Evolutionary conservation across 495 filamentous ascomycete genomes (phyloP).

Genomic region (Extremus antarcticus): DNA sequence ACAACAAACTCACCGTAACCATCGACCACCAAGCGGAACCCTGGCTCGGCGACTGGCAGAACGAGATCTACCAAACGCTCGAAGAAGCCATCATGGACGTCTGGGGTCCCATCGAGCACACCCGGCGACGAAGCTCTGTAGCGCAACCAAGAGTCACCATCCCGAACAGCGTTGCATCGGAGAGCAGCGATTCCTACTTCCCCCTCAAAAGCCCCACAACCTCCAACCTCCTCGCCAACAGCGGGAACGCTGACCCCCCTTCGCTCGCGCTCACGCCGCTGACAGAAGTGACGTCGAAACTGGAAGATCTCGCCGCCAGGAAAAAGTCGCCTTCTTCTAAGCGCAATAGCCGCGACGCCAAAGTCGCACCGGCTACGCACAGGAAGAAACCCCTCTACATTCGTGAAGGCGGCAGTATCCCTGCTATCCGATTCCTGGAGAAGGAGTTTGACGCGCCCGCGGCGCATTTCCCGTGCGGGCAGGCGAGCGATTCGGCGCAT

Average conservation of each 20-base stretch:
- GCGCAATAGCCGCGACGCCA: not conserved
- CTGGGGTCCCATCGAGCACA: slow-evolving; percentile 48
- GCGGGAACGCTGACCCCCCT: slow-evolving; percentile 21
- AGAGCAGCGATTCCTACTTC: slow-evolving; percentile 9
- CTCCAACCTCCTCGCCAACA: slow-evolving; percentile 48
- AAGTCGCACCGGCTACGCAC: too few relatives aligned
- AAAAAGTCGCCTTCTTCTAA: not conserved
- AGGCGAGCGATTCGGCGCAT: slow-evolving; percentile 90
- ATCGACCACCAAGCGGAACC: slow-evolving; percentile 91
- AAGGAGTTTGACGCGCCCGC: slow-evolving; percentile 89
- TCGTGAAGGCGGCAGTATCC: slow-evolving; percentile 88
- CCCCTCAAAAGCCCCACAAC: slow-evolving; percentile 29
- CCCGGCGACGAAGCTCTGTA: slow-evolving; percentile 3
- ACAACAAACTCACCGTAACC: slow-evolving; percentile 68
- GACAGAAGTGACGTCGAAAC: slow-evolving; percentile 1
- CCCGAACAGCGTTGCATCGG: not conserved
- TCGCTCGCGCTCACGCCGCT: slow-evolving; percentile 1
- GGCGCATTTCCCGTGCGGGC: slow-evolving; percentile 87
- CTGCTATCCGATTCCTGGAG: slow-evolving; percentile 84
- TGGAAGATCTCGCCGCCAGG: not conserved
- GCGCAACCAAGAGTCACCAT: slow-evolving; percentile 20
- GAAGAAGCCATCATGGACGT: slow-evolving; percentile 76
- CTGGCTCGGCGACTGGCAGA: slow-evolving; percentile 87
- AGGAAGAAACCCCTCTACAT: slow-evolving; percentile 65
- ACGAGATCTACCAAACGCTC: slow-evolving; percentile 80